Base-by-base conservation (phyloP, 2,329 filamentous ascomycete genomes). In the Colletotrichum agaves region DNA sequence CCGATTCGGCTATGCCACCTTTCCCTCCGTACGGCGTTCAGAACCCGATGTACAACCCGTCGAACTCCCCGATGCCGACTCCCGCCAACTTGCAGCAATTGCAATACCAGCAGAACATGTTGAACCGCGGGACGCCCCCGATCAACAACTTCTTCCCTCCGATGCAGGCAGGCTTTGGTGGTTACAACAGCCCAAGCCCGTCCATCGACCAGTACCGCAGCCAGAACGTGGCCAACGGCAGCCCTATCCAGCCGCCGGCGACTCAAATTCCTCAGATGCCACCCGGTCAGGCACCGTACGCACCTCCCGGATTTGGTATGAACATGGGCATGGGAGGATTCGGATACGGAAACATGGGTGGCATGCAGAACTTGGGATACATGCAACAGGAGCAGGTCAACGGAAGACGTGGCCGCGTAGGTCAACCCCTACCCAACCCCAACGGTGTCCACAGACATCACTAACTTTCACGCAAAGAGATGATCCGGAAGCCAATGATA, bases 21-120 rank as follows among this genome's bases (percentile, higher is more conserved):
- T 89, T 86, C 76, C 81, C 83, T 5, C 74, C 81, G 21, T 89
- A 83, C 69, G 80, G 83, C 59, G 79, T 82, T 19, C 85, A 85
- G 73, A 80, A 79, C 50, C 79, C 83, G 49, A 84, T 89, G 80
- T 90, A 84, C 76, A 83, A 81, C 63, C 76, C 79, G 5, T 74
- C 79, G 31, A 81, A 79, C 71, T 79, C 80, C 31, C 79, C 83
- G 43, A 82, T 88, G 73, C 74, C 78, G 31, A 81, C 84, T 4
- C 74, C 78, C 49, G 82, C 83, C 70, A 83, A 80, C 71, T 75
- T 88, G 67, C 84, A 87, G 73, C 86, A 85, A 71, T 74, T 89
- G 71, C 86, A 88, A 70, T 89, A 87, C 73, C 87, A 88, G 74
- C 87, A 88, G 74, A 82, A 75, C 73, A 82, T 89, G 79, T 82